Base-by-base conservation (phyloP, 495 filamentous ascomycete species). In the Tetracladium marchalianum region DNA sequence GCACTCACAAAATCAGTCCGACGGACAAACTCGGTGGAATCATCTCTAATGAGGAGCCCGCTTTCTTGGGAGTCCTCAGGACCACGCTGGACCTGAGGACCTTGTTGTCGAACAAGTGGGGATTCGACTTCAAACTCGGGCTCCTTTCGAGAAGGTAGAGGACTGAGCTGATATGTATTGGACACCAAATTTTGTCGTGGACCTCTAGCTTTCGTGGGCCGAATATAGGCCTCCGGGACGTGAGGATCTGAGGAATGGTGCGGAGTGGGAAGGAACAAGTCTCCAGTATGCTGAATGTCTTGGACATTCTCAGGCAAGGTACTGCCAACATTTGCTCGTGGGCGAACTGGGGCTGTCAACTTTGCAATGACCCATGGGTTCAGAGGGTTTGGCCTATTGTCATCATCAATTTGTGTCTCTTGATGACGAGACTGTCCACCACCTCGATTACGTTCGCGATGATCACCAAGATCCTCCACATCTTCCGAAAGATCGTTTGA, bases 331-430 rank as follows among this genome's bases (percentile, higher is more conserved):
- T 34, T 22, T 18, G 5, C 22, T 31, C 11, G 39, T 17, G 19
- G 24, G 18, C 39, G 47, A 11, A 60, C 40, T 9, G 66, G 57
- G 5, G 75, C 60, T 40, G 71, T 80, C 58, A 78, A 64, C 52
- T 77, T 81, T 7, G 80, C 75, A 39, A 78, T 66, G 0, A 69
- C 60, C 76, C 76, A 81, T 4, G 80, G 80, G 49, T 82, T 81
- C 3, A 73, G 39, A 68, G 47, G 2, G 49, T 56, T 27, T 27
- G 22, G 7, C 22, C 7, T 7, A n/a, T n/a, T n/a, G n/a, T n/a
- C n/a, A n/a, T n/a, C n/a, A 27, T 27, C 7, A 7, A 27, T 27
- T 27, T 27, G 22, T 27, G 7, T 27, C 22, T 27, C 3, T 27
- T 27, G 3, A 27, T 27, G 22, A 27, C 22, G 3, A 7, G 7